These are phyloP conservation scores for Irpex sp. DNA, from an alignment of 1,284 basidiomycete genomes.

Conservation along the genomic window DNA sequence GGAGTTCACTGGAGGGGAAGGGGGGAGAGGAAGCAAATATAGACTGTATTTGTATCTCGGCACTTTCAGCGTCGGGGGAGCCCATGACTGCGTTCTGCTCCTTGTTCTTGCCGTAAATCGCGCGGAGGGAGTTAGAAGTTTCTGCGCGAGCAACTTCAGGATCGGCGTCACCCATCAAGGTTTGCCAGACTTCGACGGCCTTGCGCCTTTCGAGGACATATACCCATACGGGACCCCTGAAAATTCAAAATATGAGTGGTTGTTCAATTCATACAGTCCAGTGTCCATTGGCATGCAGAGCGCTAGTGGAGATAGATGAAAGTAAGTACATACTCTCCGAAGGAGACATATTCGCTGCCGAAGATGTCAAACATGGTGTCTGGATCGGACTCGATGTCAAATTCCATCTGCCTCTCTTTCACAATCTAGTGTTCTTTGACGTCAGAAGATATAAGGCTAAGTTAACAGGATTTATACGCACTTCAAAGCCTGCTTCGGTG, in stretches of 20 bases:
- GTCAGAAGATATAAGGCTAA: not conserved
- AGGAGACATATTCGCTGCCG: conserved; percentile 66
- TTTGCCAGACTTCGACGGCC: conserved; percentile 71
- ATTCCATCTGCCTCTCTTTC: conserved; percentile 81
- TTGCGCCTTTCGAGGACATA: conserved; percentile 78
- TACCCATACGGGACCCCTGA: conserved; percentile 79
- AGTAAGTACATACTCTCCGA: conserved; percentile 59
- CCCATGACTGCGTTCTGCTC: conserved; percentile 68
- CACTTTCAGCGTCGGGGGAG: conserved; percentile 55
- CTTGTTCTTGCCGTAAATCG: conserved; percentile 52
- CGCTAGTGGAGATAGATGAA: not conserved
- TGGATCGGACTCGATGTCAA: conserved; percentile 73
- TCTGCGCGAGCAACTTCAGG: conserved; percentile 50
- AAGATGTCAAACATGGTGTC: conserved; percentile 74
- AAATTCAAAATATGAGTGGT: not conserved
- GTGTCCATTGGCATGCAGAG: too few relatives aligned
- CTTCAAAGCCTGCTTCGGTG: conserved; percentile 74
- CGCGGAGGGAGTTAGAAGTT: conserved; percentile 63
- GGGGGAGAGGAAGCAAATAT: conserved; percentile 78
- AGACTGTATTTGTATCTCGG: conserved; percentile 71
- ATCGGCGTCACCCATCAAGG: conserved; percentile 67
- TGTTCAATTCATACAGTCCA: not conserved
- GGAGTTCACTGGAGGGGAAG: conserved; percentile 65
- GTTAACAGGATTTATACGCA: conserved; percentile 28
- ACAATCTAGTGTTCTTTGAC: conserved; percentile 50